phyloP scores from a whole-genome alignment of 495 filamentous ascomycete genomes.

The Penicillium lividum region DNA sequence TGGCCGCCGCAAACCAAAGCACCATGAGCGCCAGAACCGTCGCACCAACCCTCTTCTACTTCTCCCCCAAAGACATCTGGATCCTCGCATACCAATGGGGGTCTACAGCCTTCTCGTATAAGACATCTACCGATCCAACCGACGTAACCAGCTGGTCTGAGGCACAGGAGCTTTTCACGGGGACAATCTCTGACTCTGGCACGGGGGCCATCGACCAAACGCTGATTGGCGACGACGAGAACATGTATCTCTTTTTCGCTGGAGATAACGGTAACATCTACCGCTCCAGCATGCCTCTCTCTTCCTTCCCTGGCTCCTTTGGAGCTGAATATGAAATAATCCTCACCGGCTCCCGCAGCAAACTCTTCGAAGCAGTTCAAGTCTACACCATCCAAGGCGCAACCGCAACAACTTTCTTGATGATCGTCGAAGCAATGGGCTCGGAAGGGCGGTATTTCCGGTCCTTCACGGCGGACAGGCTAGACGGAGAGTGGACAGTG shows the following conservation, averaged over 20 bases:
- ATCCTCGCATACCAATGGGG: conserved; percentile 63
- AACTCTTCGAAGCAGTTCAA: no score
- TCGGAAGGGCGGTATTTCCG: no score
- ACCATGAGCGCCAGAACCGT: conserved; percentile 49
- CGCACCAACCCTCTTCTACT: conserved; percentile 62
- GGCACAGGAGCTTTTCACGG: no score
- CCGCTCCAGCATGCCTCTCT: conserved; percentile 36
- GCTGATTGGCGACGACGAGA: conserved; percentile 45
- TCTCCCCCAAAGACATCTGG: conserved; percentile 59
- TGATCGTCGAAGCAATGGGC: no score
- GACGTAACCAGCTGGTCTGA: no score
- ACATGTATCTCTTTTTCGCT: conserved; percentile 66
- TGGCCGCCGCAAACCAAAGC: conserved; percentile 51
- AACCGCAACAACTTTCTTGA: no score
- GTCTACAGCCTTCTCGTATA: conserved; percentile 56
- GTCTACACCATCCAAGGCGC: no score
- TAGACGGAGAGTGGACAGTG: no score
- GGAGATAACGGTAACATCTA: conserved; percentile 69
- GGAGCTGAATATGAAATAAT: no score
- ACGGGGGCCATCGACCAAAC: conserved; percentile 54
- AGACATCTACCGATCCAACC: conserved; percentile 40
- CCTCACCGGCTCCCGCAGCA: no score
- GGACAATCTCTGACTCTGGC: background rate
- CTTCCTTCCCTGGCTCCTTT: no score
- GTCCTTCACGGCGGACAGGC: no score